Conservation (phyloP, 768 basidiomycete species). For the Rhodosporidiobolus odoratus region DNA sequence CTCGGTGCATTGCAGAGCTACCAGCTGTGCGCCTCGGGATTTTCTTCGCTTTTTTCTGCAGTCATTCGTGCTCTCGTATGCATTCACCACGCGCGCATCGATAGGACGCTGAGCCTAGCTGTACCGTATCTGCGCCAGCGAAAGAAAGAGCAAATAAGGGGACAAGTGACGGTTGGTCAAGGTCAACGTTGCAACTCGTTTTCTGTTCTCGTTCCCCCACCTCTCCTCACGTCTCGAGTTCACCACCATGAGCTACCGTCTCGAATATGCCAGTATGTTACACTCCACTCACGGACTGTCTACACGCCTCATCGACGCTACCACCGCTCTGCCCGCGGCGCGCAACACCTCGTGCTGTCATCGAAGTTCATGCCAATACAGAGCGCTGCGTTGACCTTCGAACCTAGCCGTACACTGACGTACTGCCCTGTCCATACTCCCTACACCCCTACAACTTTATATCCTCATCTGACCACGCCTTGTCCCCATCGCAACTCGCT, state of each 20-base stretch:
- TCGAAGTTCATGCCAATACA: too few relatives aligned
- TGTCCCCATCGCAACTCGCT: neutral
- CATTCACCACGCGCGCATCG: too few relatives aligned
- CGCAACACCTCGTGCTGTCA: neutral
- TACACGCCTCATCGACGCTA: too few relatives aligned
- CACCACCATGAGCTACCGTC: constrained; percentile 3
- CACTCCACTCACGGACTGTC: neutral
- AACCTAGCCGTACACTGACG: too few relatives aligned
- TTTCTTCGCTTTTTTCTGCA: too few relatives aligned
- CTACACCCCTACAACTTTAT: neutral
- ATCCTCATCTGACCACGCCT: neutral
- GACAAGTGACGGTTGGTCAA: neutral
- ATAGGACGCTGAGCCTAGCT: too few relatives aligned
- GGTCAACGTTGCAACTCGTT: neutral
- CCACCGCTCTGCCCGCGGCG: neutral
- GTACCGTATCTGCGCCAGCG: neutral
- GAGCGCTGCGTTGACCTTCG: too few relatives aligned
- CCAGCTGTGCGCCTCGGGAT: too few relatives aligned
- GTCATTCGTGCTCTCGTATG: too few relatives aligned
- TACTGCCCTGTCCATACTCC: neutral
- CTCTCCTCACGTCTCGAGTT: neutral
- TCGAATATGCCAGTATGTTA: constrained; percentile 5
- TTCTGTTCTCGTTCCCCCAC: neutral
- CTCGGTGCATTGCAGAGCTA: too few relatives aligned
- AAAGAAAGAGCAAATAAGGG: neutral